phyloP scores from a whole-genome alignment of 2,329 filamentous ascomycete species.

The Fragosphaeria purpurea region DNA sequence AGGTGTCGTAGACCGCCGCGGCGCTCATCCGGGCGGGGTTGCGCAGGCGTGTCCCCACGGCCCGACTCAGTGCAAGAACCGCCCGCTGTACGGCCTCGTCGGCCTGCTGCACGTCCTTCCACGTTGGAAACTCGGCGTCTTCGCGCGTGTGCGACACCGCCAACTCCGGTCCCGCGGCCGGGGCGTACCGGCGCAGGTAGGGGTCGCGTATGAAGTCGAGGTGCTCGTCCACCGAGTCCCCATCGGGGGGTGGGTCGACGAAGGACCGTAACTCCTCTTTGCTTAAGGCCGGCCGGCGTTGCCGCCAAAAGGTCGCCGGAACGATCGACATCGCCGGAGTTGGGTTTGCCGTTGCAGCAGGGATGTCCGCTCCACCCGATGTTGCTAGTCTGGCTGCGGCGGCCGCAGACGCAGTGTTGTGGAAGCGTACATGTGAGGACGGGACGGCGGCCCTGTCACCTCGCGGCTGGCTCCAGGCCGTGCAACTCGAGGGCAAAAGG shows the following conservation, averaged over 20 bases:
- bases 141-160: slow-evolving; percentile 39
- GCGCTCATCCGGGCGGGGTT: slow-evolving; percentile 31
- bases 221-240: slow-evolving; percentile 41
- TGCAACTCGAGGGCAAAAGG: slow-evolving; percentile 9
- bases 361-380: too few relatives aligned
- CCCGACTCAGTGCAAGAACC: slow-evolving; percentile 29
- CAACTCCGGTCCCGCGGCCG: slow-evolving; percentile 37
- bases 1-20: slow-evolving; percentile 38
- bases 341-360: too few relatives aligned
- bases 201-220: slow-evolving; percentile 42
- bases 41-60: slow-evolving; percentile 31
- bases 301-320: slow-evolving; percentile 1
- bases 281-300: slow-evolving; percentile 7
- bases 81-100: slow-evolving; percentile 25
- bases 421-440: background rate
- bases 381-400: background rate
- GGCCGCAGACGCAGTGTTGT: background rate
- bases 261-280: slow-evolving; percentile 41
- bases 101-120: slow-evolving; percentile 27
- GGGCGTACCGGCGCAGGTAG: slow-evolving; percentile 43
- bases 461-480: background rate
- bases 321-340: too few relatives aligned
- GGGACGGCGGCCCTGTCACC: too few relatives aligned
- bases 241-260: slow-evolving; percentile 39
- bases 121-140: slow-evolving; percentile 37